Evolutionary conservation across 2,329 filamentous ascomycete species (phyloP).

Genomic region (Anisogramma anomala): DNA sequence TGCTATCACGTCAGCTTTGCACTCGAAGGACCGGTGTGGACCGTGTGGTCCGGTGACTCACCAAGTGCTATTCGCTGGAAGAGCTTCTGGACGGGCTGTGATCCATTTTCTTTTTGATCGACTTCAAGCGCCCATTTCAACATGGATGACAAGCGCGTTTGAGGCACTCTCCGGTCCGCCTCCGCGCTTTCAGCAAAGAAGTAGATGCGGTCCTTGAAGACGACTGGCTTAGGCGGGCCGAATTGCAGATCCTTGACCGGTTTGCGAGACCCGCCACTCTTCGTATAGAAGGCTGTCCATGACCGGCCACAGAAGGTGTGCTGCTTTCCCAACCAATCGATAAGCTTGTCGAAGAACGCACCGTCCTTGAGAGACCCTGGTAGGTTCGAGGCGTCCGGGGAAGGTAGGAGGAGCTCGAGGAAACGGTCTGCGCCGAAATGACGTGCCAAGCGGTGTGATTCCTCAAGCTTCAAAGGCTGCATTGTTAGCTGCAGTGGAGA

Average conservation of each 20-base stretch:
- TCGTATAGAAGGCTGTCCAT: slow-evolving; percentile 38
- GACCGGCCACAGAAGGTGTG: slow-evolving; percentile 35
- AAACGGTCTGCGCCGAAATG: slow-evolving; percentile 49
- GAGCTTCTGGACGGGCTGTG: slow-evolving; percentile 41
- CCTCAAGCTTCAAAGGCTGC: slow-evolving; percentile 36
- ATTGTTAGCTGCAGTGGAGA: slow-evolving; percentile 36
- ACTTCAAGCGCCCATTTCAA: slow-evolving; percentile 42
- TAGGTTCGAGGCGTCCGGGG: slow-evolving; percentile 22
- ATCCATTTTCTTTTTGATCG: slow-evolving; percentile 25
- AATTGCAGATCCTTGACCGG: slow-evolving; percentile 24
- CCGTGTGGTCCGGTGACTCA: slow-evolving; percentile 23
- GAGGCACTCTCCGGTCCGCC: slow-evolving; percentile 25
- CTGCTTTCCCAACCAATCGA: slow-evolving; percentile 29
- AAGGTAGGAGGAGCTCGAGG: slow-evolving; percentile 42
- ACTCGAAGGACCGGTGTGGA: slow-evolving; percentile 1
- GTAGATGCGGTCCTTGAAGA: slow-evolving; percentile 34
- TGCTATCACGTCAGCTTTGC: slow-evolving; percentile 17
- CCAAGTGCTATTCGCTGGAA: slow-evolving; percentile 47
- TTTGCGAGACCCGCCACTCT: slow-evolving; percentile 27
- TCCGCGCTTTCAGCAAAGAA: slow-evolving; percentile 44
- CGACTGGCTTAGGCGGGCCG: slow-evolving; percentile 20
- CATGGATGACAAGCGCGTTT: slow-evolving; percentile 30
- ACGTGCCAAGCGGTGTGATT: slow-evolving; percentile 39
- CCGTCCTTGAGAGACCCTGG: slow-evolving; percentile 24
- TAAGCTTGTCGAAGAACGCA: slow-evolving; percentile 23